phyloP scores from a whole-genome alignment of 192 early-diverging fungal genomes.

The Rhizoclosmatium globosum region DNA sequence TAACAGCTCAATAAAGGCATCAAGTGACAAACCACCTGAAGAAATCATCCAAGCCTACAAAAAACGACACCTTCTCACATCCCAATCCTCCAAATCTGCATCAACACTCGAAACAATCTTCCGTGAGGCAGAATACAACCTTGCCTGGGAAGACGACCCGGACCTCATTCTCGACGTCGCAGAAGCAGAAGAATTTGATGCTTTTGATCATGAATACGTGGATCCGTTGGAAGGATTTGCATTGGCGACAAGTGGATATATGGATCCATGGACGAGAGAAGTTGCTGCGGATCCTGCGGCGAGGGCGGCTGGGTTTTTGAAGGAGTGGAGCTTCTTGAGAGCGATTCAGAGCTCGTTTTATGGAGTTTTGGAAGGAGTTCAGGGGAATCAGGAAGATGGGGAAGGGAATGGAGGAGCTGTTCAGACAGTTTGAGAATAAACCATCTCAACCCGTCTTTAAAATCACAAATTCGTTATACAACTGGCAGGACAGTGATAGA shows the following conservation, averaged over 20 bases:
- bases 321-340: conserved; percentile 27
- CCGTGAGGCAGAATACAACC: conserved; percentile 30
- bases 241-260: conserved; percentile 5
- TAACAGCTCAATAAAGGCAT: conserved; percentile 32
- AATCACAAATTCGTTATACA: no score
- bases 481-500: no score
- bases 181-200: conserved; percentile 53
- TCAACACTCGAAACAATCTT: conserved; percentile 22
- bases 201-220: conserved; percentile 59
- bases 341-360: conserved; percentile 34
- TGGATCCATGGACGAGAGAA: conserved; percentile 31
- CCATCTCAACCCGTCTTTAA: no score
- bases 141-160: conserved; percentile 20
- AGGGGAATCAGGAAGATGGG: no score
- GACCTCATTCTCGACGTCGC: neutral
- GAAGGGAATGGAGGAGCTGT: no score
- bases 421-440: no score
- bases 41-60: conserved; percentile 36
- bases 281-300: conserved; percentile 3
- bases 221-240: conserved; percentile 45
- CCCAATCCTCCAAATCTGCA: neutral
- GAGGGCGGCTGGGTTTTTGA: conserved; percentile 20
- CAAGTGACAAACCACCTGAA: conserved; percentile 38
- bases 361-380: conserved; percentile 32
- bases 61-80: conserved; percentile 5